phyloP scores from a whole-genome alignment of 2,329 filamentous ascomycete genomes.

The Podosphaera leucotricha region DNA sequence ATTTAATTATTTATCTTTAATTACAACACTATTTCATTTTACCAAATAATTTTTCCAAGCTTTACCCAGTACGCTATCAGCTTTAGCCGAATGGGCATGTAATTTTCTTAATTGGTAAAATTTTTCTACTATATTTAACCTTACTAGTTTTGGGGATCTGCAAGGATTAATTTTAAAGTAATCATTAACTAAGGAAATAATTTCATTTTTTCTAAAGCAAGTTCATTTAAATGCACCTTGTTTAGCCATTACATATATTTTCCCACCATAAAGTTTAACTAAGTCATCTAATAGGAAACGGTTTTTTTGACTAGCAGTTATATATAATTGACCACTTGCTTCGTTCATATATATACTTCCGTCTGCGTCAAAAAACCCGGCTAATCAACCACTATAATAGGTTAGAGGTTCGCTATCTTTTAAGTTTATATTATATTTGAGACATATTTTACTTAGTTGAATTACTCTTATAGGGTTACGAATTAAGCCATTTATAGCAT shows the following conservation, averaged over 20 bases:
- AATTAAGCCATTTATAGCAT: neutral
- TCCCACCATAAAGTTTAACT: neutral
- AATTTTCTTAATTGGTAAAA: conserved; percentile 1
- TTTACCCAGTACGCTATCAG: neutral
- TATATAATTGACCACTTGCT: neutral
- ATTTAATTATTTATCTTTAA: neutral
- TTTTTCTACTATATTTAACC: neutral
- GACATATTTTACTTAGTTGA: neutral
- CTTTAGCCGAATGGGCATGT: neutral
- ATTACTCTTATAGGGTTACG: neutral
- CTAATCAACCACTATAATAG: conserved; percentile 1
- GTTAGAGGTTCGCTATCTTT: neutral
- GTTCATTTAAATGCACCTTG: conserved; percentile 1
- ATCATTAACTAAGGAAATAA: neutral
- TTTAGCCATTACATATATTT: conserved; percentile 1
- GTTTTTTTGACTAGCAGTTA: conserved; percentile 1
- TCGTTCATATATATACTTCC: neutral
- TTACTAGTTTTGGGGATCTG: neutral
- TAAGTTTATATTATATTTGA: neutral
- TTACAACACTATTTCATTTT: neutral
- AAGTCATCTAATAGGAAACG: neutral
- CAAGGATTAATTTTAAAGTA: conserved; percentile 1
- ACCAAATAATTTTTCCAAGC: neutral
- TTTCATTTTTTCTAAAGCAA: conserved; percentile 1
- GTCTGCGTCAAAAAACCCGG: neutral